Percentiles rank a stretch among this genome's conserved stretches.
phyloP scores from a whole-genome alignment of 2,329 filamentous ascomycete genomes.

The Aspergillus neotritici region DNA sequence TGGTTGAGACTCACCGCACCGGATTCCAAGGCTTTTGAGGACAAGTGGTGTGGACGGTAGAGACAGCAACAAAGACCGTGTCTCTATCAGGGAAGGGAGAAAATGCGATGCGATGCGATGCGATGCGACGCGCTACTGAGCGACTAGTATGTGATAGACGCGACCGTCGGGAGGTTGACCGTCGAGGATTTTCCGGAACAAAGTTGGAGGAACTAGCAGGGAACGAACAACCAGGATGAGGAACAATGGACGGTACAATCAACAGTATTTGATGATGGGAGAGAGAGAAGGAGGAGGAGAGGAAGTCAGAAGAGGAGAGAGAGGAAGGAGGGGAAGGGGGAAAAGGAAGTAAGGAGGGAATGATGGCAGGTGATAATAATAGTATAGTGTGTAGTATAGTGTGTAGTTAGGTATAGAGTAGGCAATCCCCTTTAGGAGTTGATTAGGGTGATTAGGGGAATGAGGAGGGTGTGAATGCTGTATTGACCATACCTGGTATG shows the following conservation, averaged over 20 bases:
- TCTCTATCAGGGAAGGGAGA: conserved; percentile 10
- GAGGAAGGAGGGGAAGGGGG: not conserved
- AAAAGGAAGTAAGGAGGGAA: not conserved
- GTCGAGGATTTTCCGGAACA: conserved; percentile 3
- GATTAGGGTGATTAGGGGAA: too few species aligned
- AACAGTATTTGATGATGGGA: not conserved
- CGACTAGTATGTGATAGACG: conserved; percentile 12
- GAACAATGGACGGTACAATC: too few species aligned
- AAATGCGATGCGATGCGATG: conserved; percentile 12
- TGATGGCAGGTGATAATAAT: too few species aligned
- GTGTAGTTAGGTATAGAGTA: too few species aligned
- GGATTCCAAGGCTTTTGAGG: too few species aligned
- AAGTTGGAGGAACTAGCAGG: not conserved
- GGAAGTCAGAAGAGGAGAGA: conserved; percentile 1
- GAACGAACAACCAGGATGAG: not conserved
- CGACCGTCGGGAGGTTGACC: conserved; percentile 7
- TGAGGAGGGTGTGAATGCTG: too few species aligned
- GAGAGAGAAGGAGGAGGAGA: conserved; percentile 4
- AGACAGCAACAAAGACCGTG: conserved; percentile 10
- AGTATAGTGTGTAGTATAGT: too few species aligned
- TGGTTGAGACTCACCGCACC: conserved; percentile 11
- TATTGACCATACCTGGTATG: too few species aligned
- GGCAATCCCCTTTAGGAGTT: too few species aligned
- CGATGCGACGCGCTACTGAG: conserved; percentile 20
- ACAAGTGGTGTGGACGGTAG: not conserved